These are phyloP conservation scores for Nepenthes alata DNA, from an alignment of 179 eudicot species.

Conservation along the genomic window DNA sequence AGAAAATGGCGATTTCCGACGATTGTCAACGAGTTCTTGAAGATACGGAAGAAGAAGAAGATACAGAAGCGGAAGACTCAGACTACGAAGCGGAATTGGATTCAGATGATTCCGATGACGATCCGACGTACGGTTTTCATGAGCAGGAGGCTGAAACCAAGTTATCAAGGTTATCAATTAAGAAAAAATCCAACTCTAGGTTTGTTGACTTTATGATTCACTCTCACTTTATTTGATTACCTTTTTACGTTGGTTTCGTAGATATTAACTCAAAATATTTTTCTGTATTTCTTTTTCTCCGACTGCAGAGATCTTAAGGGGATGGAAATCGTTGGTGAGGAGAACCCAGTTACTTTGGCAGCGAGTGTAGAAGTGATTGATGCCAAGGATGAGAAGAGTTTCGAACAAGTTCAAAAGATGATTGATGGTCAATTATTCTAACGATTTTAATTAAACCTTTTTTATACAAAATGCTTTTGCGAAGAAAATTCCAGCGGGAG, in stretches of 20 bases:
- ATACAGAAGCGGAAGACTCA: constrained; percentile 18
- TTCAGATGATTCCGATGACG: constrained; percentile 52
- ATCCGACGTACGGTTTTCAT: constrained; percentile 31
- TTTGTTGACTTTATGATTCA: background rate
- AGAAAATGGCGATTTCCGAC: constrained; percentile 18
- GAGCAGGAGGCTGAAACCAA: constrained; percentile 20
- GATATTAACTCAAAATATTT: background rate
- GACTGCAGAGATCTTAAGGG: constrained; percentile 1
- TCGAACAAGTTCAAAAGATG: constrained; percentile 33
- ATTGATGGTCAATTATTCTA: constrained; percentile 32
- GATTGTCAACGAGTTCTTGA: background rate
- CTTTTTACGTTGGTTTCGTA: background rate
- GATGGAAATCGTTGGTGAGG: constrained; percentile 23
- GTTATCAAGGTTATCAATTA: constrained; percentile 35
- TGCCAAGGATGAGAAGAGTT: constrained; percentile 29
- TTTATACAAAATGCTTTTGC: background rate
- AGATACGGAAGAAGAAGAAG: constrained; percentile 5
- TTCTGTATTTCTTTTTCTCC: background rate
- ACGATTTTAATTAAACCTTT: background rate
- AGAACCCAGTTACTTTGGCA: constrained; percentile 13
- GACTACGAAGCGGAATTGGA: constrained; percentile 13
- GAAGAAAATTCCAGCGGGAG: too few relatives aligned
- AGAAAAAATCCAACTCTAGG: constrained; percentile 24
- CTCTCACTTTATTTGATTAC: background rate
- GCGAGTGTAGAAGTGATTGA: constrained; percentile 22